Evolutionary conservation across 306 rosid species (phyloP).

Genomic region (Vigna trinervia): DNA sequence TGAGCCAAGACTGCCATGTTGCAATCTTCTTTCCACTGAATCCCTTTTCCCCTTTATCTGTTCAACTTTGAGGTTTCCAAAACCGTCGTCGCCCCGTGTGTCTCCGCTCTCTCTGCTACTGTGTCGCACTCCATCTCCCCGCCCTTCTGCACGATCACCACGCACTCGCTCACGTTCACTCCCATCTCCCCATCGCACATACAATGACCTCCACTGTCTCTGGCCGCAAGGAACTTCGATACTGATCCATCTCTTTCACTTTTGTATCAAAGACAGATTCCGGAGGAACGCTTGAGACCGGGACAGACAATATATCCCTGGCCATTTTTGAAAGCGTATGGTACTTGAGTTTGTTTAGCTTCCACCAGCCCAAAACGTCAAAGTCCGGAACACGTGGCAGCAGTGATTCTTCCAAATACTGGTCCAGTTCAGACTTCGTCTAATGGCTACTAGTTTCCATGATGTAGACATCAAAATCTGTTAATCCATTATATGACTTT

Average conservation of each 20-base stretch:
- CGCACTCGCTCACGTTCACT: too few species aligned
- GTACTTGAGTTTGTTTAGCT: slow-evolving; percentile 82
- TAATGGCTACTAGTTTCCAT: slow-evolving; percentile 91
- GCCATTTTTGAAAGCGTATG: slow-evolving; percentile 97
- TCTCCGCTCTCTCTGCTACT: too few species aligned
- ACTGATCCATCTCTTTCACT: slow-evolving; percentile 77
- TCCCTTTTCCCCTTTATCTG: too few species aligned
- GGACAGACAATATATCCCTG: slow-evolving; percentile 76
- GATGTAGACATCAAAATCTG: slow-evolving; percentile 90
- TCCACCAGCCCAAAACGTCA: slow-evolving; percentile 93
- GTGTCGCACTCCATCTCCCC: too few species aligned
- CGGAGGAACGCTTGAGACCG: slow-evolving; percentile 69
- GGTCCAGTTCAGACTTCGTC: slow-evolving; percentile 87
- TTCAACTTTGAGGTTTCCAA: too few species aligned
- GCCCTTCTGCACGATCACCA: too few species aligned
- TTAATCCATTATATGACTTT: slow-evolving; percentile 74
- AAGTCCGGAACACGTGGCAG: slow-evolving; percentile 86
- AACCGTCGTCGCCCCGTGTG: too few species aligned
- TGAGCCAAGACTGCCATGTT: too few species aligned
- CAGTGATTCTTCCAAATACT: slow-evolving; percentile 86
- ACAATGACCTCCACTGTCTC: slow-evolving; percentile 88
- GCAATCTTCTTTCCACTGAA: too few species aligned
- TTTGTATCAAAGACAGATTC: slow-evolving; percentile 65
- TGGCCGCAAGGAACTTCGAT: slow-evolving; percentile 78
- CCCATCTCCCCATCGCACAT: slow-evolving; percentile 55